A percentile compares a stretch with the other conserved stretches of the same genome.
These are phyloP conservation scores for Cryptosporidium baileyi DNA, from an alignment of 169 alveolate genomes.

Conservation along the genomic window DNA sequence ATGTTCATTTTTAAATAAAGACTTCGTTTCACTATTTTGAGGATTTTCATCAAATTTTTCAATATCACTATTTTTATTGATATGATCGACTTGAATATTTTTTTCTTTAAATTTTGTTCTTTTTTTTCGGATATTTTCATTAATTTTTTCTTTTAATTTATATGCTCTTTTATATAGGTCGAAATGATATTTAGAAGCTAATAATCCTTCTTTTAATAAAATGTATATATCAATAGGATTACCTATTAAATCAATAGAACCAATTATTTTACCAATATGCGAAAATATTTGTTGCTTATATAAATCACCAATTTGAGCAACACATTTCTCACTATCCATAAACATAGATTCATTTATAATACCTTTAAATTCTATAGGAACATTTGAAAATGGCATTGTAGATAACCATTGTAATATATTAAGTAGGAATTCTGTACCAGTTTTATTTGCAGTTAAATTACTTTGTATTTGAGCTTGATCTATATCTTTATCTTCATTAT, in stretches of 20 bases:
- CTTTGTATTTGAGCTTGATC: constrained; percentile 8
- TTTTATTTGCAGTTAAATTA: constrained; percentile 3
- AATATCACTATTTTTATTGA: background rate
- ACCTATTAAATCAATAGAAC: constrained; percentile 45
- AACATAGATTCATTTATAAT: constrained; percentile 28
- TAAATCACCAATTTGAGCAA: constrained; percentile 4
- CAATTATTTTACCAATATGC: constrained; percentile 29
- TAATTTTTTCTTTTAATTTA: constrained; percentile 14
- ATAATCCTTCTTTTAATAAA: constrained; percentile 30
- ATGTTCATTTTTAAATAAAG: no score
- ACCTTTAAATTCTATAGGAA: constrained; percentile 53
- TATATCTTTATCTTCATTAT: background rate
- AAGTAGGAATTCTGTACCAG: constrained; percentile 28
- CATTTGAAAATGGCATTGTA: constrained; percentile 53
- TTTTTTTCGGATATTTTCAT: background rate
- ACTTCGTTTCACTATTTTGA: background rate
- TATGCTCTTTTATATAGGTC: constrained; percentile 29
- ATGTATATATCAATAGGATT: constrained; percentile 54
- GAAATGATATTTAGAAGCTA: constrained; percentile 37
- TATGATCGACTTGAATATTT: background rate
- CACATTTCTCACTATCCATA: constrained; percentile 34
- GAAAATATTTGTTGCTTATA: constrained; percentile 41
- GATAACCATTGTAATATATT: constrained; percentile 29
- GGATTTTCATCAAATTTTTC: background rate
- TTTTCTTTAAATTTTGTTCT: background rate